Base-by-base conservation (phyloP, 2,329 filamentous ascomycete species). In the Neospermospora avenae region DNA sequence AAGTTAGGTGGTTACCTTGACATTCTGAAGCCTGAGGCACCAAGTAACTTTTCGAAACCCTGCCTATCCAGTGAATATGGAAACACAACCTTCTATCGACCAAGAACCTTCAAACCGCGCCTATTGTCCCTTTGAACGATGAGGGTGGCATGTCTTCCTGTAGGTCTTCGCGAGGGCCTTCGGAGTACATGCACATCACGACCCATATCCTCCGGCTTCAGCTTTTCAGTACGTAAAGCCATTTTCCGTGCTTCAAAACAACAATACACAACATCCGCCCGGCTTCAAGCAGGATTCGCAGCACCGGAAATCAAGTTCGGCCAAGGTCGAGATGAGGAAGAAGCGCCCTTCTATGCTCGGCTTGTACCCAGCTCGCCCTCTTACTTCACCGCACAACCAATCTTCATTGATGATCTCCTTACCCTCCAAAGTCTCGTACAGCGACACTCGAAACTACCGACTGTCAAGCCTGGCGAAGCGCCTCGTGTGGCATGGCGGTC, bases 381-480 rank as follows among this genome's bases (percentile, higher is more conserved):
- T n/a, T 99, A 99, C 77, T 99, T 98, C 79, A 93, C 91, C 55
- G 88, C 88, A 55, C 88, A 88, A 63, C 89, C 93, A 1, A 81
- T 83, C 57, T 97, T 96, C 80, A 95, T 88, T 76, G 95, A 99
- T 76, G 84, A 90, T 70, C 84, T 89, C 68, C 83, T 98, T 66
- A 78, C 80, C 48, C 81, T 99, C 51, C 84, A 91, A 68, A 80
- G 83, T 11, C 81, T 98, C 24, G 77, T 89, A 59, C 84, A 85
- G 56, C 87, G 85, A 74, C 88, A 95, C 73, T 81, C 85, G 59
- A 80, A 85, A 25, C 82, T 98, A 14, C 95, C 95, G 6, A 83
- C 80, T 3, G 77, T 93, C 11, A 75, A 84, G 1, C 74, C 84
- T 0, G 82, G 81, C 60, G 82, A 93, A 60, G 87, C 86, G 1